Conservation (phyloP, 768 basidiomycete genomes). For the Suillus sp. region DNA sequence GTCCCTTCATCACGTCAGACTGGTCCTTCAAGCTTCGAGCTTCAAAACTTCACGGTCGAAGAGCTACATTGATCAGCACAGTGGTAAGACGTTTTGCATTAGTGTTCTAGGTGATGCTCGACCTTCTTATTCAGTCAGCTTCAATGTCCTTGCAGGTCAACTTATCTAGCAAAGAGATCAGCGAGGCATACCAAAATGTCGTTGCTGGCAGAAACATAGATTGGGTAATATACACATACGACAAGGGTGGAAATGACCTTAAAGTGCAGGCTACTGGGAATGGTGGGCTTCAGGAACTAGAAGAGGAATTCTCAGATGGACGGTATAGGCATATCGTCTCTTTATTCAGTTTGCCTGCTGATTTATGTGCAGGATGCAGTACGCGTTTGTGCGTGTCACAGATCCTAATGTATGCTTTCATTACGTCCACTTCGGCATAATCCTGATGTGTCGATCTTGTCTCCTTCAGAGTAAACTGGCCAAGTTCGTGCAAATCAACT, state of each 20-base stretch:
- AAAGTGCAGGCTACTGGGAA: slow-evolving; percentile 85
- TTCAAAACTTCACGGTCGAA: background rate
- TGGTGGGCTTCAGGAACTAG: slow-evolving; percentile 87
- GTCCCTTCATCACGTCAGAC: background rate
- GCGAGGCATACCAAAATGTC: slow-evolving; percentile 74
- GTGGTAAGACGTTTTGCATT: background rate
- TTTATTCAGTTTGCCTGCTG: slow-evolving; percentile 15
- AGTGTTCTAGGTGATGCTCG: background rate
- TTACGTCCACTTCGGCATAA: background rate
- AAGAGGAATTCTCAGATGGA: slow-evolving; percentile 95
- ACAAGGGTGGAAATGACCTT: slow-evolving; percentile 80
- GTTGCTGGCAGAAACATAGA: slow-evolving; percentile 67
- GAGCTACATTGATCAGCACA: slow-evolving; percentile 1
- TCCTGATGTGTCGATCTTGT: background rate
- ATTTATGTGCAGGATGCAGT: slow-evolving; percentile 71
- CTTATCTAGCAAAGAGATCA: slow-evolving; percentile 71
- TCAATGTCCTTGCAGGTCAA: slow-evolving; percentile 81
- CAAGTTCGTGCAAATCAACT: slow-evolving; percentile 95
- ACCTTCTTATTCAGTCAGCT: slow-evolving; percentile 11
- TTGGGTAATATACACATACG: slow-evolving; percentile 82
- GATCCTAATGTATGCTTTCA: slow-evolving; percentile 72
- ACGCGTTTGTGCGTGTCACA: slow-evolving; percentile 83
- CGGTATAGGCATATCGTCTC: slow-evolving; percentile 49
- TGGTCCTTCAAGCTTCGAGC: background rate
- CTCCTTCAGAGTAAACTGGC: slow-evolving; percentile 67